Percentiles rank a stretch among this genome's conserved stretches.
phyloP scores from a whole-genome alignment of 805 yeast species.

The Huiozyma sinensis region DNA sequence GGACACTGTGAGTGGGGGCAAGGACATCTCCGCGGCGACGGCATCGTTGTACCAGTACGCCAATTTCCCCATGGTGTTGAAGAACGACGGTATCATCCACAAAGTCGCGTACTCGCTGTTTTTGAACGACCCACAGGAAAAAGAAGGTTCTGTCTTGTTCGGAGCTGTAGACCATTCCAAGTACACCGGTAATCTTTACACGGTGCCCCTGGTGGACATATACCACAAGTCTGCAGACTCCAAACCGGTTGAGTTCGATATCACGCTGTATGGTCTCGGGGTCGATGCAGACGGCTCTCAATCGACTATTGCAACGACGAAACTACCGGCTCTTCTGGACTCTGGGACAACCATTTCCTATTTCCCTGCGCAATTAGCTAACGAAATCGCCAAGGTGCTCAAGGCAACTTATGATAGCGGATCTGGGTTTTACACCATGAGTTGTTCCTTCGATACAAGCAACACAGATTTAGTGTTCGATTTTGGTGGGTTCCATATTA shows the following conservation, averaged over 20 bases:
- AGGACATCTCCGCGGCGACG: conserved; percentile 11
- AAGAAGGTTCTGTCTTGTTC: conserved; percentile 35
- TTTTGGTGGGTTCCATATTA: conserved; percentile 50
- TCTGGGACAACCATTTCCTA: conserved; percentile 43
- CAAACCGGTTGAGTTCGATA: conserved; percentile 22
- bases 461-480: conserved; percentile 34
- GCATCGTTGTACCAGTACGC: conserved; percentile 3
- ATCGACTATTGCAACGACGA: conserved; percentile 13
- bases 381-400: conserved; percentile 29
- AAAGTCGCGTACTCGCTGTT: conserved; percentile 34
- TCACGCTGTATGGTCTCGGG: conserved; percentile 26
- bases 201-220: conserved; percentile 23
- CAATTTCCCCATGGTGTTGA: conserved; percentile 13
- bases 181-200: conserved; percentile 25
- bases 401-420: conserved; percentile 34
- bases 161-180: conserved; percentile 34
- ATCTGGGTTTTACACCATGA: conserved; percentile 36
- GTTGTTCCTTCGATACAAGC: conserved; percentile 32
- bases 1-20: neutral
- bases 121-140: conserved; percentile 33
- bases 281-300: conserved; percentile 9
- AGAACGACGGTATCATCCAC: conserved; percentile 30
- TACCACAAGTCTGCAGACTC: conserved; percentile 6
- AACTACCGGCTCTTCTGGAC: conserved; percentile 36
- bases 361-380: conserved; percentile 32